Conservation (phyloP, 306 rosid genomes). For the Cucumis cinereus region DNA sequence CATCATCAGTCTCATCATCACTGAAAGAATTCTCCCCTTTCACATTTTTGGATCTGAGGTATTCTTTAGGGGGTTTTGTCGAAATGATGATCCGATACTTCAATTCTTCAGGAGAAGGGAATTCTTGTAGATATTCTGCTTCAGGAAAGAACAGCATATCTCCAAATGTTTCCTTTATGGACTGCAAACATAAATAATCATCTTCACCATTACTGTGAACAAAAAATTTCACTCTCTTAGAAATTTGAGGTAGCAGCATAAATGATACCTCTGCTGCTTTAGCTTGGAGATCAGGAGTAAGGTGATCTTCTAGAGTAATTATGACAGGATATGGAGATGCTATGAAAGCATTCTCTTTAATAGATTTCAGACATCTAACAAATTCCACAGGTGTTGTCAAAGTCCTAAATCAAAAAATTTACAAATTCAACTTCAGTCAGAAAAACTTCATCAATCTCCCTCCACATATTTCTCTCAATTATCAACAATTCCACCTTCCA, state of each 20-base stretch:
- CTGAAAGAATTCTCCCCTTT: conserved; percentile 27
- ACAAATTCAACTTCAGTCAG: neutral
- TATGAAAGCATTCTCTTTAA: conserved; percentile 71
- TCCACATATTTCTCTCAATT: neutral
- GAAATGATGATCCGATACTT: conserved; percentile 62
- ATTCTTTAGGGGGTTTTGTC: conserved; percentile 78
- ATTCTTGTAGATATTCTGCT: conserved; percentile 39
- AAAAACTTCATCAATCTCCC: neutral
- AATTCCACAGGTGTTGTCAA: conserved; percentile 80
- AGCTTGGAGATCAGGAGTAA: conserved; percentile 66
- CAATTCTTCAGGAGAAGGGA: conserved; percentile 75
- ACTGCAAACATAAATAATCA: conserved; percentile 28
- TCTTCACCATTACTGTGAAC: neutral
- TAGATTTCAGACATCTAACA: conserved; percentile 64
- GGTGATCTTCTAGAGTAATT: conserved; percentile 84
- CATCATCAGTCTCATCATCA: conserved; percentile 32
- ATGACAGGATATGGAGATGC: conserved; percentile 72
- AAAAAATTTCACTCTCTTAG: neutral
- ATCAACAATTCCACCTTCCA: conserved; percentile 51
- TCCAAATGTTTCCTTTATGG: conserved; percentile 52
- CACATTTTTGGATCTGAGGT: conserved; percentile 25
- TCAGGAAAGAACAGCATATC: conserved; percentile 58
- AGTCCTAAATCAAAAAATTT: conserved; percentile 37
- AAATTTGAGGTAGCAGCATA: neutral
- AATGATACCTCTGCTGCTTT: conserved; percentile 63